Evolutionary conservation across 192 early-diverging fungal genomes (phyloP), one percentile per base, ranked within the genome.

Genomic region (Gryganskiella cystojenkinii): DNA sequence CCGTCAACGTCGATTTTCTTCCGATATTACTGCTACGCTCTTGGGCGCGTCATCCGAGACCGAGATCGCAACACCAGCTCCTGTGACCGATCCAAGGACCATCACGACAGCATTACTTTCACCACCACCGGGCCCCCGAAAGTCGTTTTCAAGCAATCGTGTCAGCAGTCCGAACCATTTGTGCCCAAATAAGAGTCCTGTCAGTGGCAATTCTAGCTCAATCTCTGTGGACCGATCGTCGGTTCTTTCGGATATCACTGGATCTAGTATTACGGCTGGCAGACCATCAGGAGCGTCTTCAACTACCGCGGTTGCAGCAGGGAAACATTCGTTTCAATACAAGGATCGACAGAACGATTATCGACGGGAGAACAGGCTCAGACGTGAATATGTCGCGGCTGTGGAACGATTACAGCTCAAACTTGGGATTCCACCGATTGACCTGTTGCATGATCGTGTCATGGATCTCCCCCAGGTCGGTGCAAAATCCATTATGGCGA

Each of bases 391-490:
- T 54, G 61, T 78, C 1, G 66, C 61, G 6, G 74, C 74, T 9
- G 61, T 64, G 0, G 66, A 67, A 15, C 60, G 62, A 11, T 14
- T 78, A 15, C 74, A 78, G 46, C 59, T 31, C 11, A 62, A 61
- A 45, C 34, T 78, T 3, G 74, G 74, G 0, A 69, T 62, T 40
- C 54, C 74, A 17, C 67, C 74, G 0, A 78, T 78, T n/a, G 61
- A 78, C 14, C 42, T 78, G 19, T n/a, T 85, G n/a, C 75, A 81
- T 51, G 82, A 85, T 33, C 71, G 70, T 40, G 82, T 85, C 0
- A 61, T 85, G 3, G 64, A 73, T 30, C 52, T 85, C 35, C 58
- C 65, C 2, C 57, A 70, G 2, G 61, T 66, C 22, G 70, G 70
- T 13, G 75, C 80, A 35, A 85, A 85, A 55, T 72, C 67, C 40